Base-by-base conservation (phyloP, 345 rosid species). In the Excoecaria agallocha region DNA sequence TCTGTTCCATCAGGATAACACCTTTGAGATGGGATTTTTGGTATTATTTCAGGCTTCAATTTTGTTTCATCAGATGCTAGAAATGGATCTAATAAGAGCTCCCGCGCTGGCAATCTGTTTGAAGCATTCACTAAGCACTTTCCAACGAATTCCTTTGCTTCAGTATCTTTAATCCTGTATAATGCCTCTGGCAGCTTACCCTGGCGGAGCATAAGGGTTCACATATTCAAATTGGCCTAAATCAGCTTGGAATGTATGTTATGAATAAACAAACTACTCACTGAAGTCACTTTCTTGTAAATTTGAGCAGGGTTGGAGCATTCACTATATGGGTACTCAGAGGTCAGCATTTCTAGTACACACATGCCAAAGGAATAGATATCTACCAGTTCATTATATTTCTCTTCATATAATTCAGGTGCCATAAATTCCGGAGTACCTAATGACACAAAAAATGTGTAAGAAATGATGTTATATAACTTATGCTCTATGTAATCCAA, bases 181-280 rank as follows among this genome's bases (percentile, higher is more conserved):
- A 89, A 92, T 66, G 97, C 96, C 74, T 87, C 86, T 0, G 98
- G 98, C 84, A 91, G 72, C 87, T 91, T 94, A 46, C 97, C 97
- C 98, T 94, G 79, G 30, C 12, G 66, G 76, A 22, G 25, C 59
- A 75, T 37, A 24, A 9, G 9, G 35, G 15, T 58, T 6, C 57
- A 11, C 69, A 20, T 38, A 15, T 9, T n/a, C 4, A 17, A 77
- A 0, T 19, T 25, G 2, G 20, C 48, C 25, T 51, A 13, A 17
- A 16, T 7, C 8, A 37, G 39, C 37, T 69, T 15, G 17, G 30
- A 50, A 46, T 9, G 63, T 16, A 8, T n/a, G 38, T n/a, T 20
- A 41, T 41, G 11, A n/a, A 46, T 35, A 37, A 38, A 62, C 35
- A 2, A 69, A 62, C 37, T 15, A 74, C 82, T 70, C 24, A 79